Percentiles rank a stretch among this genome's conserved stretches.
Conservation (phyloP, 345 rosid genomes). For the Populus davidiana region DNA sequence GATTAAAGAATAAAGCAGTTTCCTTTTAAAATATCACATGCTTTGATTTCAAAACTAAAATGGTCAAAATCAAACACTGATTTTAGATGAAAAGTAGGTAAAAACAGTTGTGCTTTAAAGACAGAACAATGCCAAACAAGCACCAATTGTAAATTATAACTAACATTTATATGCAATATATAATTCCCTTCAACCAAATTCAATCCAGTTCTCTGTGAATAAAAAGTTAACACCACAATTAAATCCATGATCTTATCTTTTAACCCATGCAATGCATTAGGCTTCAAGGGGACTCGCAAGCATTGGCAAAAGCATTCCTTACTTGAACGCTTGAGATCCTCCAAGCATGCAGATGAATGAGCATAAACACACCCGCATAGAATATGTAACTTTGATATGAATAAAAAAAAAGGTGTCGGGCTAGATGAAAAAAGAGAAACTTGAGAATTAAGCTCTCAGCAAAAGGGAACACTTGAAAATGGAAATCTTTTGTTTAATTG, state of each 20-base stretch:
- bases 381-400: no score
- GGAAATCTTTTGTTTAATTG: no score
- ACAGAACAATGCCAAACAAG: not conserved
- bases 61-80: not conserved
- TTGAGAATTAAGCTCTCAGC: no score
- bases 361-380: not conserved
- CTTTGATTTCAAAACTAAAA: not conserved
- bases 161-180: no score
- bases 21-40: no score
- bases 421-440: no score
- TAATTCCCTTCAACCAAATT: no score
- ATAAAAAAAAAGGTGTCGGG: no score
- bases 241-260: not conserved
- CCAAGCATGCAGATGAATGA: not conserved
- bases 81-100: not conserved
- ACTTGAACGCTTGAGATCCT: not conserved
- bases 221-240: not conserved
- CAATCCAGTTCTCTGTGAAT: not conserved
- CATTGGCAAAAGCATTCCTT: no score
- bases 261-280: not conserved
- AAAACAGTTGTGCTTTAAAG: no score
- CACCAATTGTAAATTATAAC: not conserved
- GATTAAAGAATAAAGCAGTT: no score
- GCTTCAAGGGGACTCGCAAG: not conserved
- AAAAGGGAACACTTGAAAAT: no score